Conservation (phyloP, 2,329 filamentous ascomycete genomes). For the Neoscytalidium dimidiatum region DNA sequence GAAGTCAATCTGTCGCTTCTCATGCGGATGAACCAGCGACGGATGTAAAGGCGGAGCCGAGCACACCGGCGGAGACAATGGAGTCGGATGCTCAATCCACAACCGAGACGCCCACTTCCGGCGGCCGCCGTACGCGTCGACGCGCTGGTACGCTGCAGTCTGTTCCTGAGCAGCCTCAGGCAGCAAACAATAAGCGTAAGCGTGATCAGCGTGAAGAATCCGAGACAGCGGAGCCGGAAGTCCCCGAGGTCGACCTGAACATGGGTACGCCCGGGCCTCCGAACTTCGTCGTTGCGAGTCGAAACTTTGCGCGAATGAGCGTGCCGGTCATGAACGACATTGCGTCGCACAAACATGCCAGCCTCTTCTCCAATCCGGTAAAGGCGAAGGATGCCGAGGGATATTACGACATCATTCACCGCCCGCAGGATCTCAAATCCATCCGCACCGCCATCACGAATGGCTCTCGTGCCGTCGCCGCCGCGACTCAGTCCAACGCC, state of each 20-base stretch:
- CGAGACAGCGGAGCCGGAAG: conserved; percentile 33
- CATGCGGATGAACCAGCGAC: conserved; percentile 44
- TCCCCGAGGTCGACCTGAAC: conserved; percentile 22
- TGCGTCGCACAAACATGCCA: conserved; percentile 52
- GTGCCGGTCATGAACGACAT: conserved; percentile 55
- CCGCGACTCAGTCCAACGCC: conserved; percentile 55
- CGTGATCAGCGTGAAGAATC: conserved; percentile 35
- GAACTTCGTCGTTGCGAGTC: conserved; percentile 43
- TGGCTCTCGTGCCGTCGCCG: conserved; percentile 60
- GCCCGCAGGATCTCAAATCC: conserved; percentile 54
- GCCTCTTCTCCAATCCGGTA: conserved; percentile 52
- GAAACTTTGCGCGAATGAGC: conserved; percentile 52
- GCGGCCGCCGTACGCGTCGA: conserved; percentile 25
- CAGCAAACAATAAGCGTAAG: conserved; percentile 42
- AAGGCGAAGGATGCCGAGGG: conserved; percentile 53
- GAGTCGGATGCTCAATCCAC: conserved; percentile 37
- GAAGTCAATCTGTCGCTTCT: conserved; percentile 52
- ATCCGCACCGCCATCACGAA: conserved; percentile 52
- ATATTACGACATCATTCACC: conserved; percentile 54
- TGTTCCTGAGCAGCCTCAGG: conserved; percentile 28
- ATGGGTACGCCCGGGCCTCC: conserved; percentile 29
- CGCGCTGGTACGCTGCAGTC: conserved; percentile 26
- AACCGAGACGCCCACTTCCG: conserved; percentile 17
- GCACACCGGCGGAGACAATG: conserved; percentile 45
- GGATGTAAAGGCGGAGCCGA: conserved; percentile 53